Evolutionary conservation across 257 asterid species (phyloP).

Genomic region (Osmanthus fragrans): DNA sequence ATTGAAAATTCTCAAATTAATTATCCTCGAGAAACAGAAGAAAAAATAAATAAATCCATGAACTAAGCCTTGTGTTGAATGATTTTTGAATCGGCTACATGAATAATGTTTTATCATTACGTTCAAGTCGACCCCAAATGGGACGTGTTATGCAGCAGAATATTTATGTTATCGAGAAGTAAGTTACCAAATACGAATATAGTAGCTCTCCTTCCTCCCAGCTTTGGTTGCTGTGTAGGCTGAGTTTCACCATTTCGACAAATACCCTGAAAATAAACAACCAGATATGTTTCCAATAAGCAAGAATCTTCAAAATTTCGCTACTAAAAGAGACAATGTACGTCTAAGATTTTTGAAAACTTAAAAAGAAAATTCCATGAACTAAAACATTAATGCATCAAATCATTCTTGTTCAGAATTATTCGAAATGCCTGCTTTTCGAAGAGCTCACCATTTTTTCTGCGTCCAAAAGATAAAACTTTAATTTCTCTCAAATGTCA

Average conservation of each 20-base stretch:
- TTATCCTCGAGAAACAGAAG: background rate
- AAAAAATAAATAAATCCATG: no score
- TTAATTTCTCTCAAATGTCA: background rate
- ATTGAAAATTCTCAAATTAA: no score
- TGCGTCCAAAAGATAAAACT: background rate
- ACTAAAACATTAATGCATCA: no score
- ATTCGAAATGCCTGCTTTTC: no score
- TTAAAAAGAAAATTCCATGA: no score
- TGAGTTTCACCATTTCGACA: constrained; percentile 27
- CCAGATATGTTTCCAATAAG: background rate
- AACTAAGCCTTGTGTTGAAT: background rate
- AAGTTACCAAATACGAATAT: constrained; percentile 49
- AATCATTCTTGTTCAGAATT: no score
- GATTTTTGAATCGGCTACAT: background rate
- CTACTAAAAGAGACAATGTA: no score
- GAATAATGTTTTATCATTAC: background rate
- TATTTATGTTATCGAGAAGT: no score
- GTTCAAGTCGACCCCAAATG: background rate
- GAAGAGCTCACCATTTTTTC: background rate
- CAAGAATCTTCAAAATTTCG: background rate
- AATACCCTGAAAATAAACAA: constrained; percentile 35
- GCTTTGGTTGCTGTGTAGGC: constrained; percentile 31
- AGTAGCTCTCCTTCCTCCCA: constrained; percentile 58
- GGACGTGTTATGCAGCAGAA: background rate
- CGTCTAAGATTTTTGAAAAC: no score